Conservation (phyloP, 495 filamentous ascomycete genomes). For the Physcia stellaris region DNA sequence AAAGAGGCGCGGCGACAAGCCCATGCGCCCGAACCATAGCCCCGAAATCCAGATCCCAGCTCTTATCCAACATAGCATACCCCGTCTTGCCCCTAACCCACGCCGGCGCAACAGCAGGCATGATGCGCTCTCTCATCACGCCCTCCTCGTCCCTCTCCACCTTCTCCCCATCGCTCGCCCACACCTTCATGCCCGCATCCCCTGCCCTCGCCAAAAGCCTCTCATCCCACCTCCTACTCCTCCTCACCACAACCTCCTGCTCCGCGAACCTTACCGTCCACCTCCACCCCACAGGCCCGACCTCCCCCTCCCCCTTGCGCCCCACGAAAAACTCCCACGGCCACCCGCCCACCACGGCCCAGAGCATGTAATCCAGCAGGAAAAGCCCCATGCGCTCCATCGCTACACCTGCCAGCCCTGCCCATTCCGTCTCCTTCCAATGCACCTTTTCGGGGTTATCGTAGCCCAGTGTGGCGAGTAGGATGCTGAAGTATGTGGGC, state of each 20-base stretch:
- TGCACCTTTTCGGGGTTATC: conserved; percentile 44
- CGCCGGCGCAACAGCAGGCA: conserved; percentile 49
- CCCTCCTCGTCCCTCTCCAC: conserved; percentile 14
- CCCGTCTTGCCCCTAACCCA: conserved; percentile 57
- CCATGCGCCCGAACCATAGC: conserved; percentile 56
- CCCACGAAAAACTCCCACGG: conserved; percentile 60
- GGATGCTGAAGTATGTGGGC: conserved; percentile 52
- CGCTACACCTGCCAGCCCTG: conserved; percentile 34
- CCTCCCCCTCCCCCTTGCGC: conserved; percentile 28
- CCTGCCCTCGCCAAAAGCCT: conserved; percentile 11
- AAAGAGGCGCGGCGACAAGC: conserved; percentile 45
- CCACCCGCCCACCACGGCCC: conserved; percentile 59
- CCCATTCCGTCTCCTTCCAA: conserved; percentile 33
- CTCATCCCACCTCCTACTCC: conserved; percentile 44
- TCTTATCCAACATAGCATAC: conserved; percentile 60
- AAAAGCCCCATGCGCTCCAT: conserved; percentile 43
- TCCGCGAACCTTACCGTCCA: conserved; percentile 48
- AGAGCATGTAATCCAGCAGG: conserved; percentile 54
- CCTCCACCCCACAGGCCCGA: conserved; percentile 53
- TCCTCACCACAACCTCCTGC: conserved; percentile 63
- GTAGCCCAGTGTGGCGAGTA: conserved; percentile 46
- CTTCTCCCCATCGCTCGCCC: conserved; percentile 25
- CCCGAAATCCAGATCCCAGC: conserved; percentile 71
- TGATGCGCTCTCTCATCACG: conserved; percentile 30
- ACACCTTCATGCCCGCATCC: conserved; percentile 23